Conservation (phyloP, 495 filamentous ascomycete species). For the Neurospora sp. region DNA sequence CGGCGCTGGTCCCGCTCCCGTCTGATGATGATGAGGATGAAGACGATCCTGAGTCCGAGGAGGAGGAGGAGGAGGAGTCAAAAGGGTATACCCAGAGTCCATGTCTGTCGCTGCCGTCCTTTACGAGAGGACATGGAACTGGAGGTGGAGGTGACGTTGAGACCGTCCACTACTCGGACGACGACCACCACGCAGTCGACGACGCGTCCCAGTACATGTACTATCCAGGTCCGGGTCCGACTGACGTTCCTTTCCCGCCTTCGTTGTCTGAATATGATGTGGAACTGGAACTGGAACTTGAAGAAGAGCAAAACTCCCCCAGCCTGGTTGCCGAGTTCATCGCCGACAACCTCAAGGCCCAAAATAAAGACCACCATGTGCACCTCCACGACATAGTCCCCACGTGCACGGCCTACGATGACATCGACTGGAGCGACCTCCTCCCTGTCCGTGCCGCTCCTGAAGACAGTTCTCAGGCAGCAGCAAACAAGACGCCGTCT, state of each 20-base stretch:
- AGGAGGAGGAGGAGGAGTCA: neutral
- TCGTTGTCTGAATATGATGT: neutral
- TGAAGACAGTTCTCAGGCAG: neutral
- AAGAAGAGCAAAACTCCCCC: neutral
- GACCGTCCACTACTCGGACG: neutral
- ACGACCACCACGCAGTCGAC: neutral
- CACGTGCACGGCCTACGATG: neutral
- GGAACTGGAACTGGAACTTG: neutral
- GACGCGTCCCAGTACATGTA: neutral
- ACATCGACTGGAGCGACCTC: neutral
- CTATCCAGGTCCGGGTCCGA: neutral
- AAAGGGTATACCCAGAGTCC: no score
- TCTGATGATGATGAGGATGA: neutral
- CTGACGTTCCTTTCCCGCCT: neutral
- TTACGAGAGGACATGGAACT: no score
- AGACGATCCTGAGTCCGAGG: neutral
- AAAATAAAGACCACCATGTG: neutral
- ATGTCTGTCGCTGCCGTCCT: no score
- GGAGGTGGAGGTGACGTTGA: neutral
- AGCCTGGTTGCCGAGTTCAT: neutral
- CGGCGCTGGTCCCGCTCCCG: neutral
- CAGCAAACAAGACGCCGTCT: no score
- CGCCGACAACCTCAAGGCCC: neutral
- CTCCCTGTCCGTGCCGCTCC: neutral
- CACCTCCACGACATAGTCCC: neutral